A percentile compares a stretch with the other conserved stretches of the same genome.
These are phyloP conservation scores for Magnolia kwangsiensis DNA, from an alignment of 164 flowering plant species.

Conservation along the genomic window DNA sequence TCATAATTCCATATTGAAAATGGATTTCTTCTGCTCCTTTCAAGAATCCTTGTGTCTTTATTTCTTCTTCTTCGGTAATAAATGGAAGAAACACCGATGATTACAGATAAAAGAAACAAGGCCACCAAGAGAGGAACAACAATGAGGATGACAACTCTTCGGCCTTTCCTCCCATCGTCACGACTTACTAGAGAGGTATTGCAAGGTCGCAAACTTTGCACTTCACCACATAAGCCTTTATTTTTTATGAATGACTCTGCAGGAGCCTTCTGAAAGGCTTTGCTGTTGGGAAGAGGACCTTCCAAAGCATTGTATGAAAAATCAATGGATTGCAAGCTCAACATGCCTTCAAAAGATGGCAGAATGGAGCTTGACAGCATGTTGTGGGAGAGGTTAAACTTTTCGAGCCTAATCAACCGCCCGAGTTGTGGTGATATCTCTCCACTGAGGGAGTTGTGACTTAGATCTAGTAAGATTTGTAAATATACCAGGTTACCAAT, in stretches of 20 bases:
- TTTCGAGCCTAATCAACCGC: background rate
- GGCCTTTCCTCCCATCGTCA: background rate
- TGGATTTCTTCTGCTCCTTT: slow-evolving; percentile 5
- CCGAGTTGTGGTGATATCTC: slow-evolving; percentile 1
- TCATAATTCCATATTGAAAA: slow-evolving; percentile 18
- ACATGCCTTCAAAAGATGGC: slow-evolving; percentile 3
- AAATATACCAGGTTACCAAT: background rate
- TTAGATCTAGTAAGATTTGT: background rate
- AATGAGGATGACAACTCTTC: background rate
- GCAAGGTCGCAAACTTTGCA: slow-evolving; percentile 6
- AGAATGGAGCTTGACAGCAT: slow-evolving; percentile 7
- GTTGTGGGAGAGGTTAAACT: slow-evolving; percentile 9
- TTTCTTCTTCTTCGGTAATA: background rate
- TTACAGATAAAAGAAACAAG: background rate
- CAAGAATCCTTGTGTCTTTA: background rate
- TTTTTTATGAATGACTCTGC: background rate
- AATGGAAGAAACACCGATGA: background rate
- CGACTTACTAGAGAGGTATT: background rate
- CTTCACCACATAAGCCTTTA: slow-evolving; percentile 7
- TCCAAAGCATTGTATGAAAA: slow-evolving; percentile 16
- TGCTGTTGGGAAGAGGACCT: slow-evolving; percentile 6
- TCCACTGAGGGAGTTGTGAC: slow-evolving; percentile 1
- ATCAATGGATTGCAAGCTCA: background rate
- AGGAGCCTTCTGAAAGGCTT: background rate
- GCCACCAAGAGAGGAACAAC: background rate